These are phyloP conservation scores for Suillus paluster DNA, from an alignment of 768 basidiomycete genomes.

Conservation along the genomic window DNA sequence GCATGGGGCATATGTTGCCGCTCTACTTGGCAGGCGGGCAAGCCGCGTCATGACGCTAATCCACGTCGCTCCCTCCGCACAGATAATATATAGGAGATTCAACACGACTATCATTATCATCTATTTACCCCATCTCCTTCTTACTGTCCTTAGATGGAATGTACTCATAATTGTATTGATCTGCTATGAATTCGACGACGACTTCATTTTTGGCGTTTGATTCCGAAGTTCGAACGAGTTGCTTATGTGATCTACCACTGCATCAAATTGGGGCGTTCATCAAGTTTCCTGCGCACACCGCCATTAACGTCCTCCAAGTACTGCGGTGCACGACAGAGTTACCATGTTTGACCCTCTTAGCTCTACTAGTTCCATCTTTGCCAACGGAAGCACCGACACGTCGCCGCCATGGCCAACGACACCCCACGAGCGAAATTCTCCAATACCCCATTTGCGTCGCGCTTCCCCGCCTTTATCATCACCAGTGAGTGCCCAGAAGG, in stretches of 20 bases:
- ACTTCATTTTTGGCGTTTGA: not conserved
- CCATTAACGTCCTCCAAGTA: not conserved
- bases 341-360: conserved; percentile 76
- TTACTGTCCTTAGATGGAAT: conserved; percentile 1
- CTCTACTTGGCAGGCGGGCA: conserved; percentile 27
- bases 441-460: conserved; percentile 72
- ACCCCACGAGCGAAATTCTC: conserved; percentile 71
- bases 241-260: conserved; percentile 4
- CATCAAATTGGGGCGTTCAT: not conserved
- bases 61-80: not conserved
- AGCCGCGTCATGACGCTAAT: not conserved
- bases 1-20: conserved; percentile 95
- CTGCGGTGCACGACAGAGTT: not conserved
- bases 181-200: not conserved
- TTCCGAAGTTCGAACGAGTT: not conserved
- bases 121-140: conserved; percentile 4
- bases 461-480: conserved; percentile 55
- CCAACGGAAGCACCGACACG: conserved; percentile 47
- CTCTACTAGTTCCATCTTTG: conserved; percentile 58
- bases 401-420: conserved; percentile 82
- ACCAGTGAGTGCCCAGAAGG: conserved; percentile 51
- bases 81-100: not conserved
- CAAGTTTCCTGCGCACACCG: not conserved
- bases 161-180: not conserved
- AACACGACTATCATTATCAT: not conserved